Base-by-base conservation (phyloP, 2,329 filamentous ascomycete genomes). In the Coniochaeta ligniaria region DNA sequence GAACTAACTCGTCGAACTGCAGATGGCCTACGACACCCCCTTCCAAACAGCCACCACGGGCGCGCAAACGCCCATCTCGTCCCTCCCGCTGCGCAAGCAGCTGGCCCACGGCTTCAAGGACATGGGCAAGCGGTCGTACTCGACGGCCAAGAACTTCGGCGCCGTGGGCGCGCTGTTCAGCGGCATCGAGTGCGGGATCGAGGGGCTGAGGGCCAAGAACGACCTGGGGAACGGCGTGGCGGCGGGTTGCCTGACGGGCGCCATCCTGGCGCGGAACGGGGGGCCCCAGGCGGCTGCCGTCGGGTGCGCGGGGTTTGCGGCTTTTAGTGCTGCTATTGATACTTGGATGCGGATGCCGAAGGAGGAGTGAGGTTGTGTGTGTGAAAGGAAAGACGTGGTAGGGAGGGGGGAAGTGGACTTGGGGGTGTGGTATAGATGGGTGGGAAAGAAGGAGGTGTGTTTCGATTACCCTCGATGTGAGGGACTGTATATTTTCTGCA, bases 11-110 rank as follows among this genome's bases (percentile, higher is more conserved):
- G 9, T 1, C 8, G 31, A 36, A 3, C 20, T 11, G 58, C 64
- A 96, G 92, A 99, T 99, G 95, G 89, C 92, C 76, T 99, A 99
- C 83, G 95, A 99, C 73, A 97, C 93, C 0, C 91, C 94, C 62
- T 88, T 92, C 76, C 89, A 84, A 73, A 78, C 73, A 35, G 69
- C 75, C 35, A 69, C 67, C 57, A 76, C 78, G 12, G 56, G 35
- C 35, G 8, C 20, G 20, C 68, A 72, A 28, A 75, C 67, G 26
- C 73, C 79, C 56, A 70, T 87, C 62, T 72, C 78, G 47, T 80
- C 80, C n/a, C 85, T 99, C 22, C 93, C 95, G 31, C 82, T 94
- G 65, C 84, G 87, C 54, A 86, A 96, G 73, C 95, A 98, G 76
- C 83, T 99, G 59, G 86, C 85, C 64, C 77, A 84, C 69, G 95